These are phyloP conservation scores for Orbilia blumenaviensis DNA, from an alignment of 2,329 filamentous ascomycete species.

Conservation along the genomic window DNA sequence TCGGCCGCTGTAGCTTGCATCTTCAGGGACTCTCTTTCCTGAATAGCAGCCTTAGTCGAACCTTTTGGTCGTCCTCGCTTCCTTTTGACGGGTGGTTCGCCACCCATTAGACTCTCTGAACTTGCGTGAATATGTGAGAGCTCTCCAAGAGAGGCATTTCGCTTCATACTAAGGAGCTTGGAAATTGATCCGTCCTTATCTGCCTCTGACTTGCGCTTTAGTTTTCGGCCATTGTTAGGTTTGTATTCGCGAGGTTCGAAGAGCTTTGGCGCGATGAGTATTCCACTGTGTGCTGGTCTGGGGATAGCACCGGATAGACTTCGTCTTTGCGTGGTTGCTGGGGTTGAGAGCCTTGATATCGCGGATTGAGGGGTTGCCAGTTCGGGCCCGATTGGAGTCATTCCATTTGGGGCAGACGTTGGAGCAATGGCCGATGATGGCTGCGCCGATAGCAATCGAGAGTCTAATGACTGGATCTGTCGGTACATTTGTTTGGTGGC, in stretches of 20 bases:
- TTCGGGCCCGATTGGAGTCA: slow-evolving; percentile 24
- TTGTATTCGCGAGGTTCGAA: slow-evolving; percentile 53
- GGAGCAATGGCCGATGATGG: not conserved
- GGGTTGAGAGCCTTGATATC: slow-evolving; percentile 24
- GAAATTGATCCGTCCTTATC: slow-evolving; percentile 47
- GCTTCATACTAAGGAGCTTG: slow-evolving; percentile 30
- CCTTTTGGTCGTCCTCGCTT: slow-evolving; percentile 50
- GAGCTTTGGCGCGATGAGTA: slow-evolving; percentile 41
- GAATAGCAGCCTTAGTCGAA: slow-evolving; percentile 51
- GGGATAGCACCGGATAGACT: slow-evolving; percentile 51
- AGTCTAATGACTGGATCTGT: slow-evolving; percentile 26
- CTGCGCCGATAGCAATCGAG: not conserved
- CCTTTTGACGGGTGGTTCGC: slow-evolving; percentile 49
- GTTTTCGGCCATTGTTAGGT: slow-evolving; percentile 41
- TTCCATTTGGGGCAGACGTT: slow-evolving; percentile 27
- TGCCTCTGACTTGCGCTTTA: slow-evolving; percentile 51
- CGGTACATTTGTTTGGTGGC: slow-evolving; percentile 51
- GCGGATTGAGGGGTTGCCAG: slow-evolving; percentile 22
- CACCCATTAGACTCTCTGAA: slow-evolving; percentile 26
- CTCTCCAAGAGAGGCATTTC: slow-evolving; percentile 43
- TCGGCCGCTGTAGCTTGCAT: slow-evolving; percentile 52
- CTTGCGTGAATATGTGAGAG: slow-evolving; percentile 23
- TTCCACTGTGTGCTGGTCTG: slow-evolving; percentile 18
- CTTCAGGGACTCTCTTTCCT: slow-evolving; percentile 51
- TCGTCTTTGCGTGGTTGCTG: slow-evolving; percentile 36